phyloP scores from a whole-genome alignment of 1,139 yeast genomes.

The Yamadazyma atlantica region DNA sequence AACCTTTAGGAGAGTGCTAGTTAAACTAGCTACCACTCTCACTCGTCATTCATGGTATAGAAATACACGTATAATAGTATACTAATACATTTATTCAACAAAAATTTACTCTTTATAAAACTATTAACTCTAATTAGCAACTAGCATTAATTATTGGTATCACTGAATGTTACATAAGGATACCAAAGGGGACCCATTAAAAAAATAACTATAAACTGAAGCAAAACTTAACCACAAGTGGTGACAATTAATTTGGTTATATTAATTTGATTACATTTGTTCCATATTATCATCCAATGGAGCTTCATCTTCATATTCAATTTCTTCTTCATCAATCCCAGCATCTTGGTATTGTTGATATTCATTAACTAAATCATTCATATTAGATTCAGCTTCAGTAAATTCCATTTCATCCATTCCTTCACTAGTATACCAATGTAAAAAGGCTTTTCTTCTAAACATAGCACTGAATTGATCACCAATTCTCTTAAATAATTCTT shows the following conservation, averaged over 20 bases:
- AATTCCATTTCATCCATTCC: conserved; percentile 96
- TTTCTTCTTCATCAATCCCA: conserved; percentile 67
- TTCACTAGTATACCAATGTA: conserved; percentile 93
- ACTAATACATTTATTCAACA: conserved; percentile 10
- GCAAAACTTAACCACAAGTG: too few relatives aligned
- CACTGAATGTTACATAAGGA: conserved; percentile 1
- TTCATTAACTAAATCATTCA: conserved; percentile 85
- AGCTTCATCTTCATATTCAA: conserved; percentile 66
- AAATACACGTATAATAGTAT: background rate
- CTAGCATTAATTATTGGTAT: conserved; percentile 1
- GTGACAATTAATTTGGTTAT: too few relatives aligned
- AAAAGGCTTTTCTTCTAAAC: conserved; percentile 93
- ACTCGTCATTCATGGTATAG: background rate
- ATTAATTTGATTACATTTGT: conserved; percentile 22
- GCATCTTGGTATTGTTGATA: conserved; percentile 93
- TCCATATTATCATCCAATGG: conserved; percentile 57
- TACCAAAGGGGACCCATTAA: conserved; percentile 1
- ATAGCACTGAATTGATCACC: conserved; percentile 88
- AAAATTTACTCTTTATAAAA: conserved; percentile 1
- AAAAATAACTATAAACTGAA: too few relatives aligned
- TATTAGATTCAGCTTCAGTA: conserved; percentile 81
- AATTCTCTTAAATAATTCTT: conserved; percentile 85
- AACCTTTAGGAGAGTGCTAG: too few relatives aligned
- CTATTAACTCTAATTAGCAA: conserved; percentile 3
- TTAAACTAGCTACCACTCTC: too few relatives aligned